Base-by-base conservation (phyloP, 371 early-diverging fungal species). In the Rhizomucor miehei region DNA sequence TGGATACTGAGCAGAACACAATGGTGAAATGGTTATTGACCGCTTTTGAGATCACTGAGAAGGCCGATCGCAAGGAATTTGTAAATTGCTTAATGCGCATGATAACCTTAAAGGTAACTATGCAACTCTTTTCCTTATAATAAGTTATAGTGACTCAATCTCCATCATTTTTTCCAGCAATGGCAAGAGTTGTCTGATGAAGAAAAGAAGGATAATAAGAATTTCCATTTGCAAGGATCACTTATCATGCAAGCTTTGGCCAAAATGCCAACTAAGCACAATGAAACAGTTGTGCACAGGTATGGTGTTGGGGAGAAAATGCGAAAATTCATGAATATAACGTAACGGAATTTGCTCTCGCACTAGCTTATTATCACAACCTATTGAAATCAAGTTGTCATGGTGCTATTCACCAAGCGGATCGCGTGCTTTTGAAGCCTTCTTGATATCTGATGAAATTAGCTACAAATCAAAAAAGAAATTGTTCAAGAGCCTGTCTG, bases 391-490 rank as follows among this genome's bases (percentile, higher is more conserved):
- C 37, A 70, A 77, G 23, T 62, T 75, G 43, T 59, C 71, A 11
- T 91, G 88, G 88, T 77, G 82, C 40, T 77, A 72, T 56, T 83
- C 89, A 49, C 79, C 89, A 5, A 76, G 79, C 20, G 89, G 86
- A 3, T 90, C 91, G 34, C 85, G 87, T 55, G 85, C 89, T 10
- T 67, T 87, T 59, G 91, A 93, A 62, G 63, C 86, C 0, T 75
- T 93, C 44, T 49, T 93, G 35, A 51, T 73, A 0, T 80, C 85
- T 8, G 63, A 75, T 0, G 69, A 76, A 14, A 69, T 89, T 20
- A 74, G 77, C 24, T 46, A 61, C 3, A 85, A 83, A 52, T 74
- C 82, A 46, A 89, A 89, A 61, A 81, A 85, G 56, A 83, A 84
- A 69, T 68, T 91, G 11, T 52, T 90, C 16, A 73, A 76, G 54